A percentile compares a stretch with the other conserved stretches of the same genome.
phyloP scores from a whole-genome alignment of 78 protist genomes.

The Cavenderia fasciculata region DNA sequence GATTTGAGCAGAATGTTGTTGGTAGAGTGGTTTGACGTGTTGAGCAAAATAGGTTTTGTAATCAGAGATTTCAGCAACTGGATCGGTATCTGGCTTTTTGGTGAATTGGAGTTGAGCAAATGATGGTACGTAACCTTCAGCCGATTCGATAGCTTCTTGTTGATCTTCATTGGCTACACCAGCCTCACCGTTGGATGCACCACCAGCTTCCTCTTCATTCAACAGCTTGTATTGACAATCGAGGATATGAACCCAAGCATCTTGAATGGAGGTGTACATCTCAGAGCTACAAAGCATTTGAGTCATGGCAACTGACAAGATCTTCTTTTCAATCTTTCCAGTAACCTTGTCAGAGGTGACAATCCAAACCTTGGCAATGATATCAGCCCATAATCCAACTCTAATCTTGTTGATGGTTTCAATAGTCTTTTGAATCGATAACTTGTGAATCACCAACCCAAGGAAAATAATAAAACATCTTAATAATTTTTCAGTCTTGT shows the following conservation, averaged over 20 bases:
- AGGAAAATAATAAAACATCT: constrained; percentile 65
- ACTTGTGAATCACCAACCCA: constrained; percentile 31
- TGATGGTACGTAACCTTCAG: constrained; percentile 49
- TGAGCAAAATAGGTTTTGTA: constrained; percentile 4
- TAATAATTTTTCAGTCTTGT: constrained; percentile 59
- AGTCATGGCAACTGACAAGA: constrained; percentile 51
- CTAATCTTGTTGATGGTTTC: not conserved
- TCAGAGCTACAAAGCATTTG: constrained; percentile 1
- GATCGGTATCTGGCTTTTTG: constrained; percentile 56
- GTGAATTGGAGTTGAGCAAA: constrained; percentile 71
- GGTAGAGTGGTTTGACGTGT: not conserved
- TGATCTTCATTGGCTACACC: too few species aligned
- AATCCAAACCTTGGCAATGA: constrained; percentile 48
- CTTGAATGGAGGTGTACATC: not conserved
- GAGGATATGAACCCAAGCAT: constrained; percentile 32
- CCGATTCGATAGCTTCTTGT: constrained; percentile 4
- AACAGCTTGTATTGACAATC: constrained; percentile 20
- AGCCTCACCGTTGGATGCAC: not conserved
- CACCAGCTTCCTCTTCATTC: not conserved
- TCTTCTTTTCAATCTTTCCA: constrained; percentile 71
- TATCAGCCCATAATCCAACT: constrained; percentile 13
- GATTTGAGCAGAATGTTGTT: not conserved
- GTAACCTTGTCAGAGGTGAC: constrained; percentile 13
- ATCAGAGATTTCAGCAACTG: constrained; percentile 36
- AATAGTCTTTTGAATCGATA: not conserved